A percentile compares a stretch with the other conserved stretches of the same genome.
phyloP scores from a whole-genome alignment of 2,329 filamentous ascomycete genomes.

The Zalaria sp. region DNA sequence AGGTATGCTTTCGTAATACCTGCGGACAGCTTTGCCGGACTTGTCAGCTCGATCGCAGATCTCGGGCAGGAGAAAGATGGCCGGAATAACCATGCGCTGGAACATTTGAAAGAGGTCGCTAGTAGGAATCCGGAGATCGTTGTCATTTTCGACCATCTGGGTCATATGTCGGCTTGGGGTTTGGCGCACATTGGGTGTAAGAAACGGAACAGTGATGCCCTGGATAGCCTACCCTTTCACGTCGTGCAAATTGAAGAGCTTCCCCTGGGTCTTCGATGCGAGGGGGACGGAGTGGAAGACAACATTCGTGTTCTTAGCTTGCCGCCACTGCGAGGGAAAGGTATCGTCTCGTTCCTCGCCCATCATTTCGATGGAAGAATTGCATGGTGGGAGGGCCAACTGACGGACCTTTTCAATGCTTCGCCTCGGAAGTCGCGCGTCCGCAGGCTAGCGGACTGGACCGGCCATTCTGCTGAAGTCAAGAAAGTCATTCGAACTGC shows the following conservation, averaged over 20 bases:
- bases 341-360: conserved; percentile 41
- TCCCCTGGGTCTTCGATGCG: conserved; percentile 1
- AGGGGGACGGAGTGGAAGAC: conserved; percentile 19
- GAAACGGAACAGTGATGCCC: conserved; percentile 33
- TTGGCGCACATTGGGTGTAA: conserved; percentile 73
- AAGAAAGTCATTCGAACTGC: conserved; percentile 80
- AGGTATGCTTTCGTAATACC: conserved; percentile 73
- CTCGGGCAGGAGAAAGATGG: conserved; percentile 53
- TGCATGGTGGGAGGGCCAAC: conserved; percentile 63
- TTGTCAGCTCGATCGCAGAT: conserved; percentile 43
- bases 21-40: conserved; percentile 61
- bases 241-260: conserved; percentile 62
- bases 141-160: conserved; percentile 67
- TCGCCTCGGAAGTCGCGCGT: conserved; percentile 46
- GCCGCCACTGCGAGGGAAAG: conserved; percentile 1
- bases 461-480: conserved; percentile 67
- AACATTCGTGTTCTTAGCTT: conserved; percentile 63
- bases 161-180: conserved; percentile 84
- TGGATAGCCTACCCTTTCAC: conserved; percentile 52
- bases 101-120: conserved; percentile 74
- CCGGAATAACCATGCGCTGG: conserved; percentile 46
- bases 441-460: conserved; percentile 54
- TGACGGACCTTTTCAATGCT: conserved; percentile 71
- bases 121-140: conserved; percentile 80
- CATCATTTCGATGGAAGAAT: conserved; percentile 81